Conservation (phyloP, 371 early-diverging fungal species). For the Encephalitozoon hellem region DNA sequence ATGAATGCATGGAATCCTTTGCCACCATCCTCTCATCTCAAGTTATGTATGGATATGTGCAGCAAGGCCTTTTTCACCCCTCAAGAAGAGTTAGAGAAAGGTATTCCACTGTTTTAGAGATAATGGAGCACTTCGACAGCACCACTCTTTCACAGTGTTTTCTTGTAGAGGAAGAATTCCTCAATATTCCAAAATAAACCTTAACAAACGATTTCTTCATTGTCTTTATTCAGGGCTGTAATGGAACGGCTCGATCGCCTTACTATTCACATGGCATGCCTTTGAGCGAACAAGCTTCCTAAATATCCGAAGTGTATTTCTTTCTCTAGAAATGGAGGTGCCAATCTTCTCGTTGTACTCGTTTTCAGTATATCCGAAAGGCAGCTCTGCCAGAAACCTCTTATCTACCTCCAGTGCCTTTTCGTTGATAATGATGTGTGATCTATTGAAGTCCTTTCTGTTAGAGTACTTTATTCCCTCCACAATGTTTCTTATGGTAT, state of each 20-base stretch:
- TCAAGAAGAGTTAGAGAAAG: slow-evolving; percentile 82
- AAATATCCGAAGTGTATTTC: slow-evolving; percentile 24
- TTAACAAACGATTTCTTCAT: not conserved
- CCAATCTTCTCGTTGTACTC: slow-evolving; percentile 40
- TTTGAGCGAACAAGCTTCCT: slow-evolving; percentile 13
- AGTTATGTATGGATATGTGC: slow-evolving; percentile 70
- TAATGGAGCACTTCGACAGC: slow-evolving; percentile 37
- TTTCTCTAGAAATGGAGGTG: slow-evolving; percentile 27
- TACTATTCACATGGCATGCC: not conserved
- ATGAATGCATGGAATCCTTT: slow-evolving; percentile 67
- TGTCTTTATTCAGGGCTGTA: slow-evolving; percentile 8
- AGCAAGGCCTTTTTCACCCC: slow-evolving; percentile 82
- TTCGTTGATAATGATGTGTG: slow-evolving; percentile 60
- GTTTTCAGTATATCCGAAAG: slow-evolving; percentile 45
- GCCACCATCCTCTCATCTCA: slow-evolving; percentile 72
- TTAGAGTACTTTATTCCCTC: slow-evolving; percentile 52
- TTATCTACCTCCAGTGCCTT: slow-evolving; percentile 18
- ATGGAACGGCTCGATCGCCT: slow-evolving; percentile 13
- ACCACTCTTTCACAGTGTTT: not conserved
- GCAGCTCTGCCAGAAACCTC: slow-evolving; percentile 47
- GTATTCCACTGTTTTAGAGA: slow-evolving; percentile 91
- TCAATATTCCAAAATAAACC: not conserved
- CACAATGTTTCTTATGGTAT: slow-evolving; percentile 39
- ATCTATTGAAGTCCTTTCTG: slow-evolving; percentile 56
- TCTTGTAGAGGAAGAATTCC: not conserved